Percentiles rank a stretch among this genome's conserved stretches.
These are phyloP conservation scores for Haplosporangium sp. DNA, from an alignment of 371 early-diverging fungal genomes.

Conservation along the genomic window DNA sequence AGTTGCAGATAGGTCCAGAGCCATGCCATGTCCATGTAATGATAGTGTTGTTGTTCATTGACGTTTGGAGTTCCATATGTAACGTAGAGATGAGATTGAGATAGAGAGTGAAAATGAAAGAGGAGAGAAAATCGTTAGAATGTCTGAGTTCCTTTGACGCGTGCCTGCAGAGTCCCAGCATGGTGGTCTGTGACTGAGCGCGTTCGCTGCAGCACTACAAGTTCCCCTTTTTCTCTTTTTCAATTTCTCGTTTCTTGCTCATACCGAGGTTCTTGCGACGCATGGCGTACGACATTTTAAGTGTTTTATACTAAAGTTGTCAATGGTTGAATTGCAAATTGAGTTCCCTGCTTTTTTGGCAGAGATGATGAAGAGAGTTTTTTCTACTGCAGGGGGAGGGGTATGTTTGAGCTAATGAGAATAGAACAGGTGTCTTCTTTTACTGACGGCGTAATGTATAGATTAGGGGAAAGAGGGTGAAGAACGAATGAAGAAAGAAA, in stretches of 20 bases:
- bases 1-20: too few species aligned
- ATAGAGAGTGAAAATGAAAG: not conserved
- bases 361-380: constrained; percentile 2
- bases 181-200: not conserved
- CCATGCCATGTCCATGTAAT: too few species aligned
- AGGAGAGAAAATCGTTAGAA: not conserved
- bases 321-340: too few species aligned
- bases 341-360: too few species aligned
- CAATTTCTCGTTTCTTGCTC: constrained; percentile 7
- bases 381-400: too few species aligned
- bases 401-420: constrained; percentile 2
- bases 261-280: constrained; percentile 55
- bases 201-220: too few species aligned
- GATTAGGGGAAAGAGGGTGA: not conserved
- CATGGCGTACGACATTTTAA: constrained; percentile 46
- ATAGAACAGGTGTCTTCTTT: too few species aligned
- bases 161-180: not conserved
- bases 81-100: not conserved
- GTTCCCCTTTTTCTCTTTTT: too few species aligned
- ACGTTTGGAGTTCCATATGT: not conserved
- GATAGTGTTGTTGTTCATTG: not conserved
- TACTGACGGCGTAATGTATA: too few species aligned
- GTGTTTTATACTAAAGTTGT: not conserved
- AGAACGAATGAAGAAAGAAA: not conserved
- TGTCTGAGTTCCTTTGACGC: not conserved